A percentile compares a stretch with the other conserved stretches of the same genome.
These are phyloP conservation scores for Sclerotinia trifoliorum DNA, from an alignment of 2,329 filamentous ascomycete genomes.

Conservation along the genomic window DNA sequence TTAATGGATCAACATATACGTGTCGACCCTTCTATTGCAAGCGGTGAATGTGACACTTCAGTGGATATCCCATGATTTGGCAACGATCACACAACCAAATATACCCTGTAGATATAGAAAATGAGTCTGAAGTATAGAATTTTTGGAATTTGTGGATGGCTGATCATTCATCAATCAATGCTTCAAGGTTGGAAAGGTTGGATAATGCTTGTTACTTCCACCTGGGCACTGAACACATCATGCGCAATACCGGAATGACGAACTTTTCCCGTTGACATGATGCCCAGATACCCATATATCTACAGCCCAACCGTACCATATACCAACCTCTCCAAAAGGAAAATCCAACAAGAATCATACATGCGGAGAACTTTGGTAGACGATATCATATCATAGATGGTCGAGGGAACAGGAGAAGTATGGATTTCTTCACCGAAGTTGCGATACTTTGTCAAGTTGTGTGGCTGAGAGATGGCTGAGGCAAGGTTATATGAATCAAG, in stretches of 20 bases:
- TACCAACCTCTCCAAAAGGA: slow-evolving; percentile 12
- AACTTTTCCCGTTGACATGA: slow-evolving; percentile 1
- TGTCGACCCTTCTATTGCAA: slow-evolving; percentile 17
- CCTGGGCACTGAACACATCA: slow-evolving; percentile 22
- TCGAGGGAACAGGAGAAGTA: background rate
- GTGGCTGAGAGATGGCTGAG: slow-evolving; percentile 8
- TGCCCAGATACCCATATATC: slow-evolving; percentile 13
- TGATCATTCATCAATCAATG: slow-evolving; percentile 22
- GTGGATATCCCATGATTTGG: slow-evolving; percentile 23
- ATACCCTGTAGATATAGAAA: slow-evolving; percentile 12
- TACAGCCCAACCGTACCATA: slow-evolving; percentile 13
- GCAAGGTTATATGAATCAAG: slow-evolving; percentile 1
- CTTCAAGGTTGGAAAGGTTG: slow-evolving; percentile 18
- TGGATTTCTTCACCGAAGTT: slow-evolving; percentile 8
- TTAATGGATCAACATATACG: slow-evolving; percentile 24
- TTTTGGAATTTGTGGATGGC: slow-evolving; percentile 10
- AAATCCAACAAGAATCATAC: background rate
- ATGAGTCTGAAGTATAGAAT: slow-evolving; percentile 10
- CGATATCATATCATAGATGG: background rate
- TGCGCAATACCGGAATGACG: slow-evolving; percentile 22
- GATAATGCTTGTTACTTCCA: slow-evolving; percentile 19
- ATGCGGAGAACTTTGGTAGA: background rate
- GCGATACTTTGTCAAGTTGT: slow-evolving; percentile 1
- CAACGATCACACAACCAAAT: slow-evolving; percentile 22
- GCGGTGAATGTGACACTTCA: slow-evolving; percentile 25